Evolutionary conservation across 1,284 basidiomycete species (phyloP).

Genomic region (Ustilago esculenta): DNA sequence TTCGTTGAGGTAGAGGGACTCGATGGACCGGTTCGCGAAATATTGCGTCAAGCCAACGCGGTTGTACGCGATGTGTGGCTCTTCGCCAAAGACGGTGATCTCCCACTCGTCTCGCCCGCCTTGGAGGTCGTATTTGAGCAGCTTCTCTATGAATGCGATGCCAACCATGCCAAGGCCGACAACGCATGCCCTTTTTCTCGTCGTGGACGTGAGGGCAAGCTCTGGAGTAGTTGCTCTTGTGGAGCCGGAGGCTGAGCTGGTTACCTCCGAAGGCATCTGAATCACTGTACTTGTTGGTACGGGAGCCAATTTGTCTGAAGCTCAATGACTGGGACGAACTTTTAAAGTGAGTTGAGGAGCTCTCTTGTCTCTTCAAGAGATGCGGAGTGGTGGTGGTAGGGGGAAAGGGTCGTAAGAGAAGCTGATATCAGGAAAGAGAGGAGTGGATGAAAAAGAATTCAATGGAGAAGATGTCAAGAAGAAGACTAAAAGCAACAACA

Average conservation of each 20-base stretch:
- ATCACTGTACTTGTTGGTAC: conserved; percentile 28
- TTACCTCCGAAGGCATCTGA: conserved; percentile 7
- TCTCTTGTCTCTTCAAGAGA: too few species aligned
- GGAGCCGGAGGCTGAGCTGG: conserved; percentile 29
- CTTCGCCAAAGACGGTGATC: conserved; percentile 71
- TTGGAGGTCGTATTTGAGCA: conserved; percentile 54
- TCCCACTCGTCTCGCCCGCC: conserved; percentile 51
- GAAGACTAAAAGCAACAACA: too few species aligned
- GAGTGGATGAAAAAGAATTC: too few species aligned
- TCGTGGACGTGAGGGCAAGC: conserved; percentile 23
- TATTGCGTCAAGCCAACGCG: conserved; percentile 75
- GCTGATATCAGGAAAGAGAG: too few species aligned
- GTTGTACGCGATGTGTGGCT: conserved; percentile 74
- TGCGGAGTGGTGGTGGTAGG: too few species aligned
- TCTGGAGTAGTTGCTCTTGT: conserved; percentile 39
- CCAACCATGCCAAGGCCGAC: conserved; percentile 78
- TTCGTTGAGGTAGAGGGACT: conserved; percentile 76
- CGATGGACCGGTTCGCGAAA: conserved; percentile 75
- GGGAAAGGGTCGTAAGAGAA: too few species aligned
- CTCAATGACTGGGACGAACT: too few species aligned
- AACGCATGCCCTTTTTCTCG: conserved; percentile 69
- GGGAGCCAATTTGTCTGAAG: conserved; percentile 22
- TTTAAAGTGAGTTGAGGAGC: too few species aligned
- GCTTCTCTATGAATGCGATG: conserved; percentile 70
- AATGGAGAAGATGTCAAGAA: too few species aligned